phyloP scores from a whole-genome alignment of 1,139 yeast species.

The Protomyces macrosporus region DNA sequence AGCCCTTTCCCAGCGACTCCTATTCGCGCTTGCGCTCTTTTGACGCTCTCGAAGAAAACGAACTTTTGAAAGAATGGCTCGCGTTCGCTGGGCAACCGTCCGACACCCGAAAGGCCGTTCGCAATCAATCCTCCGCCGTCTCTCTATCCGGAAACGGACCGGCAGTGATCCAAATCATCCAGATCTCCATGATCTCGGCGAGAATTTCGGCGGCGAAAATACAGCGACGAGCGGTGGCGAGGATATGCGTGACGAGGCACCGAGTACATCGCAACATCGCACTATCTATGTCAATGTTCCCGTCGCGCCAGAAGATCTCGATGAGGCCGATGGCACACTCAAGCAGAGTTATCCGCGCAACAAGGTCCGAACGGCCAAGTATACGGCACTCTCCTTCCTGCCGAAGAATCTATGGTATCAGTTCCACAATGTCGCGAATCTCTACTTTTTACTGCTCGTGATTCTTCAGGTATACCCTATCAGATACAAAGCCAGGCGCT shows the following conservation, averaged over 20 bases:
- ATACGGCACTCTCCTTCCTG: conserved; percentile 80
- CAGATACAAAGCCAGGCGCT: neutral
- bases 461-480: conserved; percentile 53
- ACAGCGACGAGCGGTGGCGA: conserved; percentile 14
- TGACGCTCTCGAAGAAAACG: no score
- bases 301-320: conserved; percentile 11
- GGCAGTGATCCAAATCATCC: neutral
- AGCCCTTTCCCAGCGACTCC: no score
- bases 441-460: conserved; percentile 74
- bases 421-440: conserved; percentile 83
- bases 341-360: conserved; percentile 61
- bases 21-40: no score
- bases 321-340: conserved; percentile 14
- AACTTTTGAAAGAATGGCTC: neutral
- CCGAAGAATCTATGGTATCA: conserved; percentile 79
- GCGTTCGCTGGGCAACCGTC: conserved; percentile 78
- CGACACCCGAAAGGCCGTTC: conserved; percentile 72
- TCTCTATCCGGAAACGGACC: conserved; percentile 6
- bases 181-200: conserved; percentile 16
- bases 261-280: neutral
- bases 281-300: conserved; percentile 18
- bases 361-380: conserved; percentile 91
- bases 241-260: conserved; percentile 5
- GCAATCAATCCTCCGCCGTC: conserved; percentile 19
- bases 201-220: conserved; percentile 23